Conservation (phyloP, 805 yeast genomes). For the Hanseniaspora hatyaiensis region DNA sequence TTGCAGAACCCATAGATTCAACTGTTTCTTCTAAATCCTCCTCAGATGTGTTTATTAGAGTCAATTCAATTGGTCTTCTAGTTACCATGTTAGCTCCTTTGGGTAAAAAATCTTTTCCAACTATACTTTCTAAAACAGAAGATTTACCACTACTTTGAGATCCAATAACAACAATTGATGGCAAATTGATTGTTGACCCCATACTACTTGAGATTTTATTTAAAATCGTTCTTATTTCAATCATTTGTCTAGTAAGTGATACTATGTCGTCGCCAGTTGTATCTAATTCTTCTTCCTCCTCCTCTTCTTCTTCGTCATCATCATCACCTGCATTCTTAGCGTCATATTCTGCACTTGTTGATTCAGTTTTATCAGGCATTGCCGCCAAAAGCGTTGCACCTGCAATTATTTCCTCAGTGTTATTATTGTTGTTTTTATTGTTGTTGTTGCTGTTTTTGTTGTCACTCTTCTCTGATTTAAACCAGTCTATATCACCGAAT, state of each 20-base stretch:
- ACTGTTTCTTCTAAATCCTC: slow-evolving; percentile 12
- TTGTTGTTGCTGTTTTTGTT: slow-evolving; percentile 23
- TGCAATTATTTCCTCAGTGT: slow-evolving; percentile 30
- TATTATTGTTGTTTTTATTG: slow-evolving; percentile 24
- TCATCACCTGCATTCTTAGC: too few species aligned
- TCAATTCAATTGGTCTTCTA: slow-evolving; percentile 89
- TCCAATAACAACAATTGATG: slow-evolving; percentile 93
- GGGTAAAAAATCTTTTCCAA: slow-evolving; percentile 95
- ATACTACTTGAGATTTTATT: slow-evolving; percentile 44
- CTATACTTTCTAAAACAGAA: slow-evolving; percentile 88
- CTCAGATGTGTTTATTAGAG: slow-evolving; percentile 76
- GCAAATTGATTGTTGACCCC: slow-evolving; percentile 60
- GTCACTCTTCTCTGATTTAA: slow-evolving; percentile 26
- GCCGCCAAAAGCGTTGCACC: slow-evolving; percentile 29
- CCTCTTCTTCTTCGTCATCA: slow-evolving; percentile 28
- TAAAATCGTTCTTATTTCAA: slow-evolving; percentile 76
- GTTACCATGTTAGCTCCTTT: slow-evolving; percentile 98
- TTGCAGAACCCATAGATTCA: neutral
- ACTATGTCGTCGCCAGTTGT: slow-evolving; percentile 70
- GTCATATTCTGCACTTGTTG: too few species aligned
- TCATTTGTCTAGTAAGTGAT: slow-evolving; percentile 88
- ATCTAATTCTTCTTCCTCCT: slow-evolving; percentile 40
- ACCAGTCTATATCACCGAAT: slow-evolving; percentile 22
- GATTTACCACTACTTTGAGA: slow-evolving; percentile 97
- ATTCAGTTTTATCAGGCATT: slow-evolving; percentile 16